Evolutionary conservation across 2,329 filamentous ascomycete species (phyloP).

Genomic region (Boeremia lycopersici): DNA sequence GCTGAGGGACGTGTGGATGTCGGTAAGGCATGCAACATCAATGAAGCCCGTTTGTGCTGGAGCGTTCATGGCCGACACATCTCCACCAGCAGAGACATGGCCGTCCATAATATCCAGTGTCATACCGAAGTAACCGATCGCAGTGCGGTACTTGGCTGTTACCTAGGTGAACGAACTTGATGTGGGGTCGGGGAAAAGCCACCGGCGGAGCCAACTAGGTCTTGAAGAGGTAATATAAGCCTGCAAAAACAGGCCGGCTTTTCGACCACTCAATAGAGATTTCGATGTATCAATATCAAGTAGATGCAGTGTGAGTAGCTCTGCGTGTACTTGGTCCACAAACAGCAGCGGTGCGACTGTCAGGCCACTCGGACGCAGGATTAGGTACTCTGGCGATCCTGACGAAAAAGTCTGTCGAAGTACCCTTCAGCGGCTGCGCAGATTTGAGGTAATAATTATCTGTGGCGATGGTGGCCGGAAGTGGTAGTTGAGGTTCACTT

Average conservation of each 20-base stretch:
- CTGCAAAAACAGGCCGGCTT: background rate
- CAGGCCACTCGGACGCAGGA: slow-evolving; percentile 5
- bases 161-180: background rate
- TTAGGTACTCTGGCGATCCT: slow-evolving; percentile 1
- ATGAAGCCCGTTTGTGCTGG: slow-evolving; percentile 28
- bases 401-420: background rate
- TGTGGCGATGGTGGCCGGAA: slow-evolving; percentile 1
- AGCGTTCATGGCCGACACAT: slow-evolving; percentile 12
- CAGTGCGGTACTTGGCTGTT: background rate
- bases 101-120: background rate
- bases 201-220: background rate
- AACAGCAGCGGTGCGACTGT: slow-evolving; percentile 5
- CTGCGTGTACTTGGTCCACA: background rate
- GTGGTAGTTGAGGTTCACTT: background rate
- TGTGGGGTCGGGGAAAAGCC: slow-evolving; percentile 13
- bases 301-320: background rate
- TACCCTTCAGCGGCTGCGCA: background rate
- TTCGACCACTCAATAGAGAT: background rate
- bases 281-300: no score
- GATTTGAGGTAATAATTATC: background rate
- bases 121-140: slow-evolving; percentile 13
- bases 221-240: background rate
- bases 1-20: slow-evolving; percentile 29
- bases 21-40: slow-evolving; percentile 27
- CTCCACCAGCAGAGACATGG: slow-evolving; percentile 5